Evolutionary conservation across 352 stramenopile species (phyloP).

Genomic region (Pythium plurisporium): DNA sequence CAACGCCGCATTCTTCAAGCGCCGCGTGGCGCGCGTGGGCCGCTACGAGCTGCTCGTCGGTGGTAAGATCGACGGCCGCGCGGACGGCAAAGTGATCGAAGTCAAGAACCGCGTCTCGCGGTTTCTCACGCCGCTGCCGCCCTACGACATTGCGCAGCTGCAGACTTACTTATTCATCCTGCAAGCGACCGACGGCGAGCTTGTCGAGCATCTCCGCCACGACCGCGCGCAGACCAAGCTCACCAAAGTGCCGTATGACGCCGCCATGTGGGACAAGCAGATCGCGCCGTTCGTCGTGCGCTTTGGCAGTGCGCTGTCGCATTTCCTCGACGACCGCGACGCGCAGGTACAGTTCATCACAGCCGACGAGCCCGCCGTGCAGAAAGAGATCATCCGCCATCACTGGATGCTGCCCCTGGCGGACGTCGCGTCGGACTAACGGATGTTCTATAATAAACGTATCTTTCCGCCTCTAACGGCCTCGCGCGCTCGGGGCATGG

Average conservation of each 20-base stretch:
- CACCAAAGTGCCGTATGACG: conserved; percentile 65
- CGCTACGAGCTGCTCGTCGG: conserved; percentile 61
- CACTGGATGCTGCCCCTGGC: conserved; percentile 44
- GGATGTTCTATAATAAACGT: background rate
- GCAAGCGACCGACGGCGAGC: conserved; percentile 51
- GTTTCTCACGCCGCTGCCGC: conserved; percentile 69
- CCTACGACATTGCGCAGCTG: conserved; percentile 78
- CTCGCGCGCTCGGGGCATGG: no score
- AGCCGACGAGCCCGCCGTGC: conserved; percentile 35
- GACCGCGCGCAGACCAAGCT: conserved; percentile 57
- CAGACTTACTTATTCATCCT: conserved; percentile 87
- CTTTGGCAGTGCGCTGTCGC: conserved; percentile 64
- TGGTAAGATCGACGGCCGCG: conserved; percentile 79
- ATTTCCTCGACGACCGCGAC: conserved; percentile 64
- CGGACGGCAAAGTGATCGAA: conserved; percentile 75
- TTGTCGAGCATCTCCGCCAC: conserved; percentile 73
- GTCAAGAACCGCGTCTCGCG: conserved; percentile 77
- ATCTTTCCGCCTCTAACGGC: no score
- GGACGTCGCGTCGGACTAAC: background rate
- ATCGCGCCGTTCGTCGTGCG: conserved; percentile 63
- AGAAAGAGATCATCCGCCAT: conserved; percentile 70
- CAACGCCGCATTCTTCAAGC: conserved; percentile 77
- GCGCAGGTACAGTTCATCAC: conserved; percentile 46
- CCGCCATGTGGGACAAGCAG: conserved; percentile 56
- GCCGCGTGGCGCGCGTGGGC: conserved; percentile 44